A percentile compares a stretch with the other conserved stretches of the same genome.
These are phyloP conservation scores for Aegilops bicornis DNA, from an alignment of 176 grass and related monocot species.

Conservation along the genomic window DNA sequence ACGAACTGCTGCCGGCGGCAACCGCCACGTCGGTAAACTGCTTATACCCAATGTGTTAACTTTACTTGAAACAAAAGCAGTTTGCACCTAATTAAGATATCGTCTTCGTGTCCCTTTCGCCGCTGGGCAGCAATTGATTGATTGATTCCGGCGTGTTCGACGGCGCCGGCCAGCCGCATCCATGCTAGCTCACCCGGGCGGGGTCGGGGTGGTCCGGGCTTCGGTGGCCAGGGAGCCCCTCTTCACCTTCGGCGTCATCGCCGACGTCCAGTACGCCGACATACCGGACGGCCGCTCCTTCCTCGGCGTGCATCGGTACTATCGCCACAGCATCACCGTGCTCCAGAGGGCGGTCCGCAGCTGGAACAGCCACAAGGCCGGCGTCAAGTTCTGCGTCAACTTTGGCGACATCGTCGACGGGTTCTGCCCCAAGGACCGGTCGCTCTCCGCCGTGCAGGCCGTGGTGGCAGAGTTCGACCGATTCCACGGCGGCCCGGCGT, in stretches of 20 bases:
- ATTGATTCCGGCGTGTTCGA: background rate
- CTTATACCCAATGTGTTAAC: background rate
- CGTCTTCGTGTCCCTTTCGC: background rate
- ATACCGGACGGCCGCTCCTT: constrained; percentile 80
- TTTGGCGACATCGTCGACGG: constrained; percentile 89
- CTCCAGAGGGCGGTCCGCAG: constrained; percentile 60
- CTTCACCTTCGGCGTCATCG: constrained; percentile 83
- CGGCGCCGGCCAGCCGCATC: background rate
- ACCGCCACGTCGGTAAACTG: background rate
- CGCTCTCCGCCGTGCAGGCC: constrained; percentile 36
- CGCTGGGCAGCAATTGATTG: background rate
- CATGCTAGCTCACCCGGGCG: constrained; percentile 25
- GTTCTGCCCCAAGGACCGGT: constrained; percentile 62
- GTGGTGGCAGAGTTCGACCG: constrained; percentile 61
- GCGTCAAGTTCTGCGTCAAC: constrained; percentile 63
- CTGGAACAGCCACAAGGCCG: constrained; percentile 53
- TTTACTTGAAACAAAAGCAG: background rate
- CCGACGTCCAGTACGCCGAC: constrained; percentile 83
- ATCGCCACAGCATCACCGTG: constrained; percentile 74
- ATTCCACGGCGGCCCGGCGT: constrained; percentile 61
- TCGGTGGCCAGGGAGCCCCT: constrained; percentile 27
- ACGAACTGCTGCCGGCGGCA: background rate
- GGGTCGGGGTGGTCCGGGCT: background rate
- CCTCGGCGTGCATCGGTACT: constrained; percentile 66
- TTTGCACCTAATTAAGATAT: background rate